Base-by-base conservation (phyloP, 768 basidiomycete species). In the Russula virescens region DNA sequence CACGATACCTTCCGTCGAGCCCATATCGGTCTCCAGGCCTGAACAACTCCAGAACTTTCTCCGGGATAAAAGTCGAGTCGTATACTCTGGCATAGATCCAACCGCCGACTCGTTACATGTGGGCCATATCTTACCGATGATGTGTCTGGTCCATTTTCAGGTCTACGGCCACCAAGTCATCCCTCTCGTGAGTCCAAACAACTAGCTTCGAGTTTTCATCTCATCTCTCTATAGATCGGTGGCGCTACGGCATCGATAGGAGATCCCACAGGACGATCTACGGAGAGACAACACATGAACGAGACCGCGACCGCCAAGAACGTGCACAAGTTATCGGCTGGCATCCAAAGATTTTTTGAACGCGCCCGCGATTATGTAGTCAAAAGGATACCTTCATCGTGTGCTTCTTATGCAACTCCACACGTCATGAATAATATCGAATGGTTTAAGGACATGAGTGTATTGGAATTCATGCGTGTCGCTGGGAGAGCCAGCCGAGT, bases 201-300 rank as follows among this genome's bases (percentile, higher is more conserved):
- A 19, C 47, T 31, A 56, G 42, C 7, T 55, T 50, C 5, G 7
- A 43, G 64, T 47, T 34, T 28, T 34, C 52, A 5, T 50, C 31
- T 58, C 53, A 65, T 59, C 26, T 53, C 43, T 38, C 45, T 35
- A 35, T 70, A 98, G 96, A 89, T 98, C 72, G 96, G 97, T 35
- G 94, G 94, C 1, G 95, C 94, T 10, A 98, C 96, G 0, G 97
- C 94, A 10, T 85, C 89, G n/a, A 87, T 99, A 49, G 97, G 97
- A 7, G 97, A 99, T 71, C 97, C 97, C 9, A 96, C 95, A 5
- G 96, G 97, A 2, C 82, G 95, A 40, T 80, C 81, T 5, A 83
- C 83, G 0, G 96, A 97, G 74, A 85, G 97, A 23, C 81, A 85
- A 58, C 79, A 84, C 4, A 82, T 93, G 5, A 79, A 86, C 40